Evolutionary conservation across 208 protist genomes (phyloP).

Genomic region (Trypanosoma mega): DNA sequence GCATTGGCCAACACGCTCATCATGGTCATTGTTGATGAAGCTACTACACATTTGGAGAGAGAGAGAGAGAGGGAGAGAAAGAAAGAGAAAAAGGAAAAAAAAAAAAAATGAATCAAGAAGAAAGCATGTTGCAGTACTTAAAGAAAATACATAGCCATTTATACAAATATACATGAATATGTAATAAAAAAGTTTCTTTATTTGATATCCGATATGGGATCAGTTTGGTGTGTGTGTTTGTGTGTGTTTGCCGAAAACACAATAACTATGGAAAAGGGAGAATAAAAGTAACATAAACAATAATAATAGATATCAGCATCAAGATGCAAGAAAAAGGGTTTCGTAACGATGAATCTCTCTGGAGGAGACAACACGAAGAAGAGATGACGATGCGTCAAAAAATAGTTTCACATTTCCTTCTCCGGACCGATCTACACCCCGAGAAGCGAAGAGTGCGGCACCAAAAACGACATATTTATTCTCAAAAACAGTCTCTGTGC

Average conservation of each 20-base stretch:
- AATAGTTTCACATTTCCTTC: slow-evolving; percentile 8
- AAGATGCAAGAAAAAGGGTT: slow-evolving; percentile 5
- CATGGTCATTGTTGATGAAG: slow-evolving; percentile 96
- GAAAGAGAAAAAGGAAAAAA: slow-evolving; percentile 20
- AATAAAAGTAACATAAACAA: slow-evolving; percentile 8
- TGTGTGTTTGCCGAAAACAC: no score
- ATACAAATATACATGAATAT: no score
- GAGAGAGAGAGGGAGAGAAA: background rate
- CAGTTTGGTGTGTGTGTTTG: no score
- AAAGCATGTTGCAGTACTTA: no score
- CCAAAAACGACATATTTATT: slow-evolving; percentile 7
- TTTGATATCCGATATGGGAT: no score
- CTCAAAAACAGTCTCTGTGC: slow-evolving; percentile 4
- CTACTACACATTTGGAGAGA: slow-evolving; percentile 1
- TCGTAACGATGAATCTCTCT: slow-evolving; percentile 4
- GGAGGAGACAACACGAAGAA: background rate
- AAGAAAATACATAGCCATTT: no score
- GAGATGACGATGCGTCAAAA: background rate
- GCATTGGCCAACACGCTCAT: slow-evolving; percentile 99
- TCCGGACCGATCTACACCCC: background rate
- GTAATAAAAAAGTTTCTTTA: no score
- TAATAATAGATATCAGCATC: background rate
- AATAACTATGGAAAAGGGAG: no score
- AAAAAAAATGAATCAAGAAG: slow-evolving; percentile 6
- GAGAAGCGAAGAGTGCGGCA: background rate